Base-by-base conservation (phyloP, 257 asterid genomes). In the Paraleonurus japonicus region DNA sequence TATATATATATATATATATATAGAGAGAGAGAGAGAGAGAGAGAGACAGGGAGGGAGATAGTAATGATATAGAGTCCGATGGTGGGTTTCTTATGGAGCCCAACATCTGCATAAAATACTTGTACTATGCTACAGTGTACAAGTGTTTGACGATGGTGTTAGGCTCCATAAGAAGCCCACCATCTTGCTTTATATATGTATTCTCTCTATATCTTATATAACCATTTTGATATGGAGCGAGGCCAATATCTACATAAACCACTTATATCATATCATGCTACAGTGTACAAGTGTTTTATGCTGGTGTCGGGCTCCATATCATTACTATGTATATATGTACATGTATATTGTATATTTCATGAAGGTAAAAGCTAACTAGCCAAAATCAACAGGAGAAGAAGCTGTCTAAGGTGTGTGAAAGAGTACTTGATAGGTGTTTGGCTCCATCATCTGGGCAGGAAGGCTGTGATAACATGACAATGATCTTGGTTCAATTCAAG, bases 401-500 rank as follows among this genome's bases (percentile, higher is more conserved):
- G 86, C 95, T 92, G 17, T 92, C 98, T 16, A 78, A 54, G 53
- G 88, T 95, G 67, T 95, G 99, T 71, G 96, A 90, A 74, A 84
- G 61, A 76, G 85, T 78, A 53, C 78, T 95, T 41, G 95, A 92
- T 71, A 75, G 35, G 76, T 95, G 99, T 80, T 78, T 95, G 90
- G 95, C 99, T 0, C 97, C 99, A 16, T 37, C 89, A 28, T 82
- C 93, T 19, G 99, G 95, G 28, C 90, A 88, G 66, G 96, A 88
- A 75, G 99, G 99, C 65, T 88, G 98, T 26, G 97, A 95, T 72
- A 95, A 95, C 86, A 89, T 91, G 99, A 94, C 99, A 11, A 94
- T 94, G 96, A 85, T 94, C 65, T 73, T 94, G 72, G 92, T 95
- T 69, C 98, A 88, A 77, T 81, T 95, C 82, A 89, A 88, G 68